phyloP scores from a whole-genome alignment of 148 eudicot genomes.

The Oxyria digyna region DNA sequence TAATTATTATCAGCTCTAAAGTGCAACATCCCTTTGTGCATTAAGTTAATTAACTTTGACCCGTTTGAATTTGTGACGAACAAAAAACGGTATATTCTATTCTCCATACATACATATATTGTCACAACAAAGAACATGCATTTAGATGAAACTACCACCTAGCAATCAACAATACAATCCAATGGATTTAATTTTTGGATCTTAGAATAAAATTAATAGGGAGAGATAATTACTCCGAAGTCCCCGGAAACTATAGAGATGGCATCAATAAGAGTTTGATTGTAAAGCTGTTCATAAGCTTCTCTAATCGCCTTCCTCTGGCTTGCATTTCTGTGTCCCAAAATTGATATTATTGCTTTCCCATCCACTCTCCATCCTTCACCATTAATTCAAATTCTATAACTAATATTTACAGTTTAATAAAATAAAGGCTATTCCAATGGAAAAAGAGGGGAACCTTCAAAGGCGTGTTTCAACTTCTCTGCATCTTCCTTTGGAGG shows the following conservation, averaged over 20 bases:
- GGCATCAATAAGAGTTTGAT: conserved; percentile 35
- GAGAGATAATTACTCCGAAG: conserved; percentile 29
- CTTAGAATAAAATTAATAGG: not conserved
- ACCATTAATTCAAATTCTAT: not conserved
- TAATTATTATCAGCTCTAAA: no score
- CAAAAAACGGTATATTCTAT: no score
- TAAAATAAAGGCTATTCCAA: not conserved
- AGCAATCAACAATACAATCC: no score
- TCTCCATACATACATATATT: no score
- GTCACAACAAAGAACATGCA: no score
- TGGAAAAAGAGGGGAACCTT: conserved; percentile 20
- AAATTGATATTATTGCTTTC: conserved; percentile 30
- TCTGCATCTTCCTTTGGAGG: conserved; percentile 47
- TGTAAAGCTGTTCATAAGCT: conserved; percentile 44
- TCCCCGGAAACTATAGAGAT: conserved; percentile 74
- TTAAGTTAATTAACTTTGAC: no score
- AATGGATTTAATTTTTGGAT: no score
- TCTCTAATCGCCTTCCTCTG: conserved; percentile 59
- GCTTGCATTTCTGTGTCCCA: conserved; percentile 60
- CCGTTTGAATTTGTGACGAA: no score
- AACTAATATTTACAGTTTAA: not conserved
- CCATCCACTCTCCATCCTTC: conserved; percentile 63
- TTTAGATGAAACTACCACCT: no score
- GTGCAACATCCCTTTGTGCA: no score
- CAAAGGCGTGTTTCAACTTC: conserved; percentile 35